A percentile compares a stretch with the other conserved stretches of the same genome.
Conservation (phyloP, 1,284 basidiomycete genomes). For the Ceratobasidium sp. region DNA sequence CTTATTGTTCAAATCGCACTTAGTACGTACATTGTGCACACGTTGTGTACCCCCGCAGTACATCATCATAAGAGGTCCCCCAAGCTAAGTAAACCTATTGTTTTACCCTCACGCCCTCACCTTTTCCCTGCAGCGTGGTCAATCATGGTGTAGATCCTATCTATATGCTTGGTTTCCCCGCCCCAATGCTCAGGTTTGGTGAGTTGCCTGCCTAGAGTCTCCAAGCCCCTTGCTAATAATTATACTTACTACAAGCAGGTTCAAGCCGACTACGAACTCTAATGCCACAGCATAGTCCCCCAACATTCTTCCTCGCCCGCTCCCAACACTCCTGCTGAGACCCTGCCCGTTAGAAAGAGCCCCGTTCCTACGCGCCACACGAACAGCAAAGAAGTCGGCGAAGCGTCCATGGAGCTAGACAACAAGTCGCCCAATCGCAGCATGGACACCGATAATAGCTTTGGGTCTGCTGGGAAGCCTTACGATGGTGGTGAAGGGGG, state of each 20-base stretch:
- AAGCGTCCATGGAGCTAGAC: constrained; percentile 43
- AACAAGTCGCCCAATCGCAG: constrained; percentile 33
- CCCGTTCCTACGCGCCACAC: constrained; percentile 43
- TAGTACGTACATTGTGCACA: too few relatives aligned
- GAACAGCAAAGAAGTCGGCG: constrained; percentile 46
- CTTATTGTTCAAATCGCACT: too few relatives aligned
- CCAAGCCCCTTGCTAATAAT: neutral
- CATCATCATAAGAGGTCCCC: too few relatives aligned
- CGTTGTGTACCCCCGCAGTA: too few relatives aligned
- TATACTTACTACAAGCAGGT: constrained; percentile 6
- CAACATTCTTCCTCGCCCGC: constrained; percentile 34
- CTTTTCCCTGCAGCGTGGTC: too few relatives aligned
- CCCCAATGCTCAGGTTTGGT: constrained; percentile 53
- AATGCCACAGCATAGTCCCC: constrained; percentile 40
- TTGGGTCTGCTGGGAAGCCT: constrained; percentile 25
- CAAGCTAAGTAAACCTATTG: too few relatives aligned
- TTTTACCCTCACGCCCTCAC: too few relatives aligned
- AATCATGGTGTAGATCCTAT: too few relatives aligned
- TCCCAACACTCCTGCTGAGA: constrained; percentile 18
- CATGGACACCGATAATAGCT: constrained; percentile 30
- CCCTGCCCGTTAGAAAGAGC: constrained; percentile 11
- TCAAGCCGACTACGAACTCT: constrained; percentile 37
- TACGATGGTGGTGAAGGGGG: constrained; percentile 30
- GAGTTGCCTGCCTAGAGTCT: constrained; percentile 7
- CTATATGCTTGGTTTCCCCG: too few relatives aligned